Percentiles rank a stretch among this genome's conserved stretches.
These are phyloP conservation scores for Botryotinia globosa DNA, from an alignment of 2,329 filamentous ascomycete species.

Conservation along the genomic window DNA sequence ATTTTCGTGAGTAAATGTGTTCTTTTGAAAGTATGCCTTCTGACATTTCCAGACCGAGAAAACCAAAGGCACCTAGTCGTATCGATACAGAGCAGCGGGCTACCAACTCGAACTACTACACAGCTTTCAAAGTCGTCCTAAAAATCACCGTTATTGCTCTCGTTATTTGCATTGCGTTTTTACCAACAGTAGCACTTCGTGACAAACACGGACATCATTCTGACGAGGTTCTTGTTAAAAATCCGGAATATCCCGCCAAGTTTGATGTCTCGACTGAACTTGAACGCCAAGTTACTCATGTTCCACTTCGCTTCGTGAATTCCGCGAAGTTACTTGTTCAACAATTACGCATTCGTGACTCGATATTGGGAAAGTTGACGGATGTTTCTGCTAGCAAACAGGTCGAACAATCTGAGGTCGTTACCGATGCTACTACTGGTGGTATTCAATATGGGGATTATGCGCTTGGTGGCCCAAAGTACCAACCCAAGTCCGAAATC, in stretches of 20 bases:
- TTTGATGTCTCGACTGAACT: not conserved
- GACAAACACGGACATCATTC: not conserved
- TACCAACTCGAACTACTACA: constrained; percentile 4
- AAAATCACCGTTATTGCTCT: constrained; percentile 9
- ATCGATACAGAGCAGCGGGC: not conserved
- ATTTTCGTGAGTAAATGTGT: constrained; percentile 3
- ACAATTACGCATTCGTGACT: not conserved
- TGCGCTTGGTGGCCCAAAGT: not conserved
- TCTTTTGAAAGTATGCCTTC: not conserved
- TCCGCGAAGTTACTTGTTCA: not conserved
- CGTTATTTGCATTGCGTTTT: constrained; percentile 16
- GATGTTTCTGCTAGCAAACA: not conserved
- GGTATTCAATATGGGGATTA: not conserved
- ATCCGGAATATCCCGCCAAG: not conserved
- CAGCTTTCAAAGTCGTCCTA: constrained; percentile 5
- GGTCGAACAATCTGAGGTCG: not conserved
- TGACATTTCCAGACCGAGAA: constrained; percentile 13
- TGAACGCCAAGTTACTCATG: constrained; percentile 8
- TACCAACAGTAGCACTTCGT: constrained; percentile 2
- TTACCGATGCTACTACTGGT: not conserved
- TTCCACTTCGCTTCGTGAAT: not conserved
- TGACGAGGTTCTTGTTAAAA: not conserved
- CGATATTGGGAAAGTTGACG: not conserved
- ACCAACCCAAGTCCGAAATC: not conserved
- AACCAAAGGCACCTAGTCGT: not conserved